These are phyloP conservation scores for Apophysomyces variabilis DNA, from an alignment of 371 early-diverging fungal genomes.

Conservation along the genomic window DNA sequence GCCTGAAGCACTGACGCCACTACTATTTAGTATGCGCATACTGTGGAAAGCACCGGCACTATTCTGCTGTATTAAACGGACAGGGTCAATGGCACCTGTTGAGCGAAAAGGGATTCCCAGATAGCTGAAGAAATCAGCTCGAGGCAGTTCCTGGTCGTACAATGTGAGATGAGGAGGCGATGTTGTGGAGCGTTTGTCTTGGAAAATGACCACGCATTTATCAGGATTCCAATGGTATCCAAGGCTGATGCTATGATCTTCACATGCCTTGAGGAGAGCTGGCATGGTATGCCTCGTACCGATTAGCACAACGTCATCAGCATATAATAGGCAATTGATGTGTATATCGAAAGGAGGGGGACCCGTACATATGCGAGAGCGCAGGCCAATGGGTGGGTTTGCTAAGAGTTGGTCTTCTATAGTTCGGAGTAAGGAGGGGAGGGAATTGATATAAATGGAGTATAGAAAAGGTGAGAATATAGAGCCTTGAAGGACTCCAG, in stretches of 20 bases:
- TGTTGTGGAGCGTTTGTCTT: background rate
- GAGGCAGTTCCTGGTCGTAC: conserved; percentile 10
- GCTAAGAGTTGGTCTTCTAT: background rate
- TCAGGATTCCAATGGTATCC: conserved; percentile 35
- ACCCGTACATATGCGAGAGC: no score
- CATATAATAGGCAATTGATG: conserved; percentile 18
- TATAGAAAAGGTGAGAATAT: conserved; percentile 33
- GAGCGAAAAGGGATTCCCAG: conserved; percentile 21
- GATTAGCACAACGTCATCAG: conserved; percentile 29
- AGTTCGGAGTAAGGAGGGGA: conserved; percentile 16
- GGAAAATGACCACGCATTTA: conserved; percentile 29
- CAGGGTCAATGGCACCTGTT: conserved; percentile 13
- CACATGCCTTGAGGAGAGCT: conserved; percentile 9
- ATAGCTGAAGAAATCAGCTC: conserved; percentile 14
- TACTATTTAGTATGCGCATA: conserved; percentile 13
- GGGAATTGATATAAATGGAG: conserved; percentile 27
- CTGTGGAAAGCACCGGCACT: background rate
- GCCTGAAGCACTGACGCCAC: conserved; percentile 14
- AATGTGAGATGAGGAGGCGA: background rate
- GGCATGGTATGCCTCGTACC: conserved; percentile 3
- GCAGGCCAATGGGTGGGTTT: no score
- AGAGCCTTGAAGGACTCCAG: conserved; percentile 32
- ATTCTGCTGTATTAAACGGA: conserved; percentile 1
- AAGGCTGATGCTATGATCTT: conserved; percentile 15
- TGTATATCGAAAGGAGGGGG: background rate